Percentiles rank a stretch among this genome's conserved stretches.
Conservation (phyloP, 768 basidiomycete species). For the Termitomyces sp. region DNA sequence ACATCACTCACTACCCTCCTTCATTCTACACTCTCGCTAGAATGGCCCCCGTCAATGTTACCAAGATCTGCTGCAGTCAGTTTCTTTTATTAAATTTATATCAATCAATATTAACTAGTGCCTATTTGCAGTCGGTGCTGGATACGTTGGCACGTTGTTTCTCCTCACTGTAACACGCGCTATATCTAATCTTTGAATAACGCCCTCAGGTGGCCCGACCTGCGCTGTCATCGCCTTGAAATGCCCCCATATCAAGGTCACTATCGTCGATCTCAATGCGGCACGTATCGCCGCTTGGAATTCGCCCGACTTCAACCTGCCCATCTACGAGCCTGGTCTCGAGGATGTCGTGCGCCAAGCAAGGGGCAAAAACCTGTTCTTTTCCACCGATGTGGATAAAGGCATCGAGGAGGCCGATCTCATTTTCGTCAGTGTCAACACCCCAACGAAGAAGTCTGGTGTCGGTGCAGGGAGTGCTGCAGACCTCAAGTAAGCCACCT, state of each 20-base stretch:
- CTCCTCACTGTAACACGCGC: neutral
- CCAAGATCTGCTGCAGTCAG: slow-evolving; percentile 87
- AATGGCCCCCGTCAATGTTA: slow-evolving; percentile 59
- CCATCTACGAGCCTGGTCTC: slow-evolving; percentile 97
- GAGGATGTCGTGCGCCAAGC: slow-evolving; percentile 84
- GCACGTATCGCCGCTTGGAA: slow-evolving; percentile 97
- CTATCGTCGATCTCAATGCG: slow-evolving; percentile 97
- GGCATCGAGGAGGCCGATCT: slow-evolving; percentile 93
- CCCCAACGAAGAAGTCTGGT: slow-evolving; percentile 97
- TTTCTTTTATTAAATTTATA: slow-evolving; percentile 14
- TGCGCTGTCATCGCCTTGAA: slow-evolving; percentile 93
- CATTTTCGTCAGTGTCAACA: slow-evolving; percentile 98
- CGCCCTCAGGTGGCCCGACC: slow-evolving; percentile 75
- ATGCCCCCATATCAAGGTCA: slow-evolving; percentile 90
- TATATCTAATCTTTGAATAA: neutral
- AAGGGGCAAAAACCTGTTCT: slow-evolving; percentile 94
- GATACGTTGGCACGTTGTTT: slow-evolving; percentile 76
- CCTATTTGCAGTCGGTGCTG: slow-evolving; percentile 63
- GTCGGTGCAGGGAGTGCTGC: slow-evolving; percentile 98
- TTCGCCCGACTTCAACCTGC: slow-evolving; percentile 72
- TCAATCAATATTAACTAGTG: slow-evolving; percentile 8
- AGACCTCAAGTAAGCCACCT: slow-evolving; percentile 75
- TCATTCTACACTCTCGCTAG: slow-evolving; percentile 1
- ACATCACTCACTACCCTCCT: neutral
- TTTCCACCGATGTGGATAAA: slow-evolving; percentile 91